Evolutionary conservation across 148 eudicot genomes (phyloP), one percentile per base, ranked within the genome.

Genomic region (Mesembryanthemum crystallinum): DNA sequence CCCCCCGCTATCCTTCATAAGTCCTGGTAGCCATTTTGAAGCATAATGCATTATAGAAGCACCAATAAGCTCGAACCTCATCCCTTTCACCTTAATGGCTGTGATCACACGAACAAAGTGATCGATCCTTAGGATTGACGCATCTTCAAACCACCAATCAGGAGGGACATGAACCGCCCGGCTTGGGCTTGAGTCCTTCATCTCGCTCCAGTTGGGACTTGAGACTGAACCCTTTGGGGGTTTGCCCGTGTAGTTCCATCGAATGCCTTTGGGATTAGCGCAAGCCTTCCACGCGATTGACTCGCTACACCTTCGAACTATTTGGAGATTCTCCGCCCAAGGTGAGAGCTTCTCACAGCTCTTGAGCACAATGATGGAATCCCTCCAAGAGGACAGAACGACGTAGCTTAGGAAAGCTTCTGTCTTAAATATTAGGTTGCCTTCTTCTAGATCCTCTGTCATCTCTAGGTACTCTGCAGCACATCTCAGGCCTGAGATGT

Each of bases 91-190:
- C 73, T 90, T 96, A n/a, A 96, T 92, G 7, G 99, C 99, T 15
- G 93, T 96, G 5, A 96, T 86, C n/a, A 96, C 99, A 4, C 98
- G 87, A 25, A 96, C 98, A 71, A 96, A 91, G 52, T 96, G 99
- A 76, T 96, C 99, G 15, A 95, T 96, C 67, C 99, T 78, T 0
- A 96, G 84, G 55, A 96, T 86, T 0, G 99, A 88, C 8, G 87
- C 94, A 68, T 96, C 99, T 77, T 96, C 99, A 69, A 91, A 96
- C 99, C 99, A 96, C 99, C 99, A 96, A 75, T 92, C 94, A 5
- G 90, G 85, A 39, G 97, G 96, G 0, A 84, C 98, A 49, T 81
- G 89, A 5, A 65, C 79, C 77, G 77, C 79, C 66, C 88, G 83
- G 75, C 89, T 85, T 0, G 98, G 94, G 86, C 91, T 90, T 4